Base-by-base conservation (phyloP, 2,329 filamentous ascomycete genomes). In the Macrophomina pseudophaseolina region DNA sequence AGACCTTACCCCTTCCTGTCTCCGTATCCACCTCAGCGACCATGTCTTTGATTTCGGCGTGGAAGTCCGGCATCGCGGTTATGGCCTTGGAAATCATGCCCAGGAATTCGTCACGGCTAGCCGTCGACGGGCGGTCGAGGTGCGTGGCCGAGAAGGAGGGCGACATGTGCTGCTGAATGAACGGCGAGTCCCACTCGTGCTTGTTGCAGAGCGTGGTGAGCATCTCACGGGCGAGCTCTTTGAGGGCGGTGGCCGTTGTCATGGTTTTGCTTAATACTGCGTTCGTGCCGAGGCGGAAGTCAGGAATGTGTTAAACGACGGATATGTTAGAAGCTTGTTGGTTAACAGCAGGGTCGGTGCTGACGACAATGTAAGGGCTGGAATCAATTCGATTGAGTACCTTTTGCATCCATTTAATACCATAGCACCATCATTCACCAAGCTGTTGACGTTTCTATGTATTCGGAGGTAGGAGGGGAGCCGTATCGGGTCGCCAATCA, bases 171-270 rank as follows among this genome's bases (percentile, higher is more conserved):
- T 33, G 12, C 14, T 33, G 16, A 28, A 60, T 18, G 40, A 60
- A 60, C 14, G 56, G 56, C 56, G 56, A 60, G 40, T 42, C 40
- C 38, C 42, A 46, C 6, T 46, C 56, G 40, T 32, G 56, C 28
- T 30, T 60, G 40, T 46, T 60, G 40, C 56, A 60, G 2, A 60
- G 56, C 16, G 40, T 60, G 28, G 40, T 42, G 40, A 60, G 16
- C 56, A 60, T 60, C 40, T 60, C 28, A 16, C 56, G 56, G 7
- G 56, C 56, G 28, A 60, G 56, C 6, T 58, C 35, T 30, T 58
- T 58, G n/a, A 54, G 52, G 8, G 33, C 33, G 0, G 52, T 9
- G 4, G 52, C 16, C 1, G 52, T 38, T 4, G 52, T 28, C 52
- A 54, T 54, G 51, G 14, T 35, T 38, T 14, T 14, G 4, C 28